Evolutionary conservation across 2,329 filamentous ascomycete species (phyloP), one percentile per base, ranked within the genome.

Genomic region (Scedosporium apiospermum): DNA sequence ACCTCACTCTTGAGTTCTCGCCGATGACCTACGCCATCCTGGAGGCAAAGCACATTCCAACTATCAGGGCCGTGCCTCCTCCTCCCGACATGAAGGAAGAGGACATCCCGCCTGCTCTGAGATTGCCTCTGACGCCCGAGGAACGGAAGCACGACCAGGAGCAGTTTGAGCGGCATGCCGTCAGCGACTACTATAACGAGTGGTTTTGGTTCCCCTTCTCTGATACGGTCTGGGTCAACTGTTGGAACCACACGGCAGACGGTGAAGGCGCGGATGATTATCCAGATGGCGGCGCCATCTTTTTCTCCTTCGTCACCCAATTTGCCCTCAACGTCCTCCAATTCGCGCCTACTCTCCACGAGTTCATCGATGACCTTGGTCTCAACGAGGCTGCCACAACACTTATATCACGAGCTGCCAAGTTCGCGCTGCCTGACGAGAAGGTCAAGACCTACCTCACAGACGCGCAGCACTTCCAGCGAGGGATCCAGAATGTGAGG

Each of bases 121-220:
- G 72, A 12, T 68, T 69, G 21, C 66, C 69, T 1, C 70, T 72
- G 62, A 74, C 71, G 2, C 66, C 68, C 3, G 68, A 70, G 21
- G 67, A 75, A 61, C 69, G 74, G n/a, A 68, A 68, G 9, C 64
- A 65, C 1, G 75, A 77, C 1, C 69, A 73, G 4, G 65, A 51
- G 4, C 69, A 72, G 0, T 81, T 80, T 63, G 71, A 77, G 63
- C 64, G 68, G 1, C 69, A 72, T 2, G 76, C 76, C 14, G 67
- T 67, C 0, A 72, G 76, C 34, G 71, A 75, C 58, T 80, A 78
- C 64, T 80, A 80, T 62, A 69, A 71, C 23, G 78, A 81, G 65
- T 80, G 77, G 76, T 81, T 81, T 66, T 81, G 78, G 79, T 81
- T 80, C 64, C 74, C 79, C 0, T 79, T 78, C 62, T 74, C 75